Percentiles rank a stretch among this genome's conserved stretches.
Evolutionary conservation across 75 land plant genomes (phyloP).

Genomic region (Cunninghamia lanceolata): DNA sequence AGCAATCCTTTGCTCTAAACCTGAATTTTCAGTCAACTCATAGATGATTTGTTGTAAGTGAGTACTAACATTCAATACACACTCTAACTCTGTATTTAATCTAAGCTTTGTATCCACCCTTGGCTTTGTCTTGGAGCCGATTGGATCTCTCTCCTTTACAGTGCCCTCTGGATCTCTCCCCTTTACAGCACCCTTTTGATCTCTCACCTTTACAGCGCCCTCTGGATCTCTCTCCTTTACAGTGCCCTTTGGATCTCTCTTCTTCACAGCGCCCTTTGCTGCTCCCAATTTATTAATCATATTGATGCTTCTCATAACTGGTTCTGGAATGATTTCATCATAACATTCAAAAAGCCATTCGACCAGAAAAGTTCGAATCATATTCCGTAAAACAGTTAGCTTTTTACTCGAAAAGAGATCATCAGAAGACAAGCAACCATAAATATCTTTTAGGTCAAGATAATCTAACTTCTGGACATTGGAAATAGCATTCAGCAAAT

Average conservation of each 20-base stretch:
- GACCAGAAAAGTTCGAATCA: conserved; percentile 7
- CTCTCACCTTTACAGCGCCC: background rate
- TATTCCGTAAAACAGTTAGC: background rate
- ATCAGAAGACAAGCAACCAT: conserved; percentile 14
- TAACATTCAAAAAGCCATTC: conserved; percentile 20
- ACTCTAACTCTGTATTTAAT: conserved; percentile 18
- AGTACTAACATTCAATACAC: conserved; percentile 24
- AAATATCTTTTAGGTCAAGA: conserved; percentile 14
- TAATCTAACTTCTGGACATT: conserved; percentile 12
- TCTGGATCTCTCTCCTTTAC: background rate
- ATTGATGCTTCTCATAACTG: conserved; percentile 10
- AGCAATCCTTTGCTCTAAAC: background rate
- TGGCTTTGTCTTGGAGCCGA: background rate
- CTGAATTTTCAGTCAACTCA: background rate
- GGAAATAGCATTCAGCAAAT: conserved; percentile 17
- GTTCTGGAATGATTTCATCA: conserved; percentile 8
- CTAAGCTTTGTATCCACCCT: conserved; percentile 6
- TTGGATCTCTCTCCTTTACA: background rate
- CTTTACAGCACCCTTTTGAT: background rate
- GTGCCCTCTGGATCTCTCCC: too few relatives aligned
- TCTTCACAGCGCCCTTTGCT: background rate
- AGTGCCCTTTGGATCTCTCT: background rate
- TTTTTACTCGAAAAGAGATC: background rate
- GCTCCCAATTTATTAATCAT: background rate
- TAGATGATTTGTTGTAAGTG: conserved; percentile 21